Base-by-base conservation (phyloP, 2,329 filamentous ascomycete species). In the Cryphonectria carpinicola region DNA sequence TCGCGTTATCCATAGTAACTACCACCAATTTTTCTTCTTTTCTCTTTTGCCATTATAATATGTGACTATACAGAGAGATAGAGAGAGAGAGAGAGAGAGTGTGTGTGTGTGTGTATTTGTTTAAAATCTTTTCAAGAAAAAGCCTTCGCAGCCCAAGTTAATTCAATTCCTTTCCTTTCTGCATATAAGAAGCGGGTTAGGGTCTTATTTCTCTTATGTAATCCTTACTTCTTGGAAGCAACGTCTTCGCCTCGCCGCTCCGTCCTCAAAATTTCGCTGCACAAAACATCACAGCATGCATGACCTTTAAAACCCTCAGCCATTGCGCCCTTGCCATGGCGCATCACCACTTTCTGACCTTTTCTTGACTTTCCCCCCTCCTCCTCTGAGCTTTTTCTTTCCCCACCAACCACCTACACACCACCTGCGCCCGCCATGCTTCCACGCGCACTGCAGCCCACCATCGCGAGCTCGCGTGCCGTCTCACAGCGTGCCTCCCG, bases 241-340 rank as follows among this genome's bases (percentile, higher is more conserved):
- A 60, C 37, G 54, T 46, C 52, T 41, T 56, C 37, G 11, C 37
- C 35, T n/a, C 49, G 10, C 41, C 49, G 10, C 41, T n/a, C 58
- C 62, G 70, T 67, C 70, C 70, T 66, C 70, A 70, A 70, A 70
- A 70, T 25, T 72, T 66, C 68, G 70, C 70, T 65, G 70, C 56
- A 72, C 35, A 68, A 61, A 72, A 37, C 32, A 72, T 72, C 70
- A 70, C 68, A 69, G 62, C 60, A 46, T 28, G 62, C 60, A 46
- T 28, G 41, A 65, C 66, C 60, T 39, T 43, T 54, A 71, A 62
- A 70, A 68, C 41, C 39, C 43, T 46, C 68, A 70, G 58, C 49
- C 52, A 46, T 63, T 68, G 65, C 28, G 62, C 28, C 68, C 68
- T 58, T 70, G 65, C 71, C 37, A 72, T 72, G 70, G 68, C 68